Conservation (phyloP, 345 rosid species). For the Sonneratia alba region DNA sequence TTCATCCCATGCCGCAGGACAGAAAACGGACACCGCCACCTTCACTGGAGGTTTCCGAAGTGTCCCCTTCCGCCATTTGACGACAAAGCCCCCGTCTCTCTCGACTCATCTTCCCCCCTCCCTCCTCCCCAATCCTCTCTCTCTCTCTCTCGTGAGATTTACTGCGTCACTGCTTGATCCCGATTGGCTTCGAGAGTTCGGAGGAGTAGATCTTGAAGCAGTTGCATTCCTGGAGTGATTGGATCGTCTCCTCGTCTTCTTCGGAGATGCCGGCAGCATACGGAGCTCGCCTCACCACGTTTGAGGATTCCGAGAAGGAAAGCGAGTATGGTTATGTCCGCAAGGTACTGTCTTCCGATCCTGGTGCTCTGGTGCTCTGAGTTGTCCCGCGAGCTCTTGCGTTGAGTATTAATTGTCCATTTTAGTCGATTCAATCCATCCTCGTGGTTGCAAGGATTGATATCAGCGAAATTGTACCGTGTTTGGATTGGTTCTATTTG, state of each 20-base stretch:
- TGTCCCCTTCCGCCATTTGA: constrained; percentile 15
- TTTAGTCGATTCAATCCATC: not conserved
- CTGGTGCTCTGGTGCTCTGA: not conserved
- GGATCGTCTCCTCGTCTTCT: not conserved
- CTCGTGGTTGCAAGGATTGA: not conserved
- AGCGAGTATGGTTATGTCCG: constrained; percentile 99
- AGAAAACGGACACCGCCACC: not conserved
- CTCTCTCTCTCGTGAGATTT: constrained; percentile 18
- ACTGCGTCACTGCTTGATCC: not conserved
- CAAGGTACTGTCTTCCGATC: constrained; percentile 39
- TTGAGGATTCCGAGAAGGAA: constrained; percentile 93
- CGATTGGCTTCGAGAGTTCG: not conserved
- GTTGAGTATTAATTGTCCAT: not conserved
- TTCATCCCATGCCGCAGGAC: not conserved
- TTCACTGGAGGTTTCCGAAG: constrained; percentile 6
- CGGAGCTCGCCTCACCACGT: constrained; percentile 81
- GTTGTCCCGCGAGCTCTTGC: no score
- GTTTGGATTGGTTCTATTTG: not conserved
- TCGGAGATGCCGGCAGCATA: constrained; percentile 68
- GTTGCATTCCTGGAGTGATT: not conserved
- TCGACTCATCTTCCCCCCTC: constrained; percentile 17
- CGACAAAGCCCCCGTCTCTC: not conserved
- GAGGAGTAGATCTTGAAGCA: not conserved
- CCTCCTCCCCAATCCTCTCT: constrained; percentile 12
- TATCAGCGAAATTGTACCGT: not conserved